phyloP scores from a whole-genome alignment of 306 rosid species.

The Urtica urens region DNA sequence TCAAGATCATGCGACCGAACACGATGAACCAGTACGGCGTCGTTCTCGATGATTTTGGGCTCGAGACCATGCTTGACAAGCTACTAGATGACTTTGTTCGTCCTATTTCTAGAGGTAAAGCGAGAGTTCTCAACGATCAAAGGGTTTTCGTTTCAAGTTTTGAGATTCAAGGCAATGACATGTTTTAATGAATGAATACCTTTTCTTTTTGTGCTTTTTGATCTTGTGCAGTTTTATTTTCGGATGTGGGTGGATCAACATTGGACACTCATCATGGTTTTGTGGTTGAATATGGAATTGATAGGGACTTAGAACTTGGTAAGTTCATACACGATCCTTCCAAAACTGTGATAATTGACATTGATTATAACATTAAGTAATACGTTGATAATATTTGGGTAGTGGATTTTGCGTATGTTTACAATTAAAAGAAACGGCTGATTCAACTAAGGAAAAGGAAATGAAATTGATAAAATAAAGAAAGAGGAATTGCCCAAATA shows the following conservation, averaged over 20 bases:
- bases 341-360: no score
- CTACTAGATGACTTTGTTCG: constrained; percentile 62
- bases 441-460: no score
- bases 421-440: no score
- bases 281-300: constrained; percentile 82
- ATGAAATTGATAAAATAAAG: no score
- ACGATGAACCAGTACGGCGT: constrained; percentile 86
- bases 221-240: constrained; percentile 60
- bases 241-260: constrained; percentile 81
- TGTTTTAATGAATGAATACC: no score
- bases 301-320: constrained; percentile 90
- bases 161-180: neutral
- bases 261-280: constrained; percentile 96
- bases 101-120: constrained; percentile 69
- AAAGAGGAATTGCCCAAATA: no score
- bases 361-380: no score
- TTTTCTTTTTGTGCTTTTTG: constrained; percentile 21
- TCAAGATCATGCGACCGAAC: constrained; percentile 85
- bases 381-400: no score
- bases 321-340: constrained; percentile 18
- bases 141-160: constrained; percentile 9
- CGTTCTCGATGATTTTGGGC: constrained; percentile 93
- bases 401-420: no score
- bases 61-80: constrained; percentile 73
- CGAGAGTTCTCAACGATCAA: neutral